Evolutionary conservation across 2,329 filamentous ascomycete species (phyloP), one percentile per base, ranked within the genome.

Genomic region (Pezicula carpinea): DNA sequence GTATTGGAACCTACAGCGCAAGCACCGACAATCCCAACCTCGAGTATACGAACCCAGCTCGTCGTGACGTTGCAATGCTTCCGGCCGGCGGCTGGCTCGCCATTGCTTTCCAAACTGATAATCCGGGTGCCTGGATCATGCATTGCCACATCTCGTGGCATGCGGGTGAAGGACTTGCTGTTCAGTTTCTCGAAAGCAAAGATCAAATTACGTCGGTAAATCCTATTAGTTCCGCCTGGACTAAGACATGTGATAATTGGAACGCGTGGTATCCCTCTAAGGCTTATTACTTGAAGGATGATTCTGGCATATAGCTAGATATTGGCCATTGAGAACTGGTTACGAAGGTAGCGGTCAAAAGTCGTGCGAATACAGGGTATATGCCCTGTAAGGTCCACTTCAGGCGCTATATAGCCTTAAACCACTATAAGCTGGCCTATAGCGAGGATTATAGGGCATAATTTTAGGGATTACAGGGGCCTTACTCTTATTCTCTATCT

Each of bases 151-250:
- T 61, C 31, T 56, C 52, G 2, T 80, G 75, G 75, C 76, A 80
- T 55, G 69, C 70, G 0, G 73, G 72, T 0, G 69, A 66, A 2
- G 76, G 76, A 4, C 68, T 79, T 44, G 64, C 75, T n/a, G 49
- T 70, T 7, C 71, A 75, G 55, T 71, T 79, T 51, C 57, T 79
- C 6, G 70, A 65, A 38, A 43, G 49, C 18, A 34, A 33, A 21
- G 32, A 35, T 32, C 39, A 46, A 14, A 43, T 43, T 11, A 17
- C 15, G 10, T 14, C 15, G 6, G 21, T 40, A 8, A 40, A 40
- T 23, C 7, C 38, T 3, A 23, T 40, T 14, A 23, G 18, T 29
- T 19, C 18, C 5, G n/a, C 4, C 4, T 40, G 18, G 18, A 23
- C 19, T n/a, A 23, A 26, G 7, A 40, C 38, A 11, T 40, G 38